These are phyloP conservation scores for Candida ficus DNA, from an alignment of 805 yeast genomes.

Conservation along the genomic window DNA sequence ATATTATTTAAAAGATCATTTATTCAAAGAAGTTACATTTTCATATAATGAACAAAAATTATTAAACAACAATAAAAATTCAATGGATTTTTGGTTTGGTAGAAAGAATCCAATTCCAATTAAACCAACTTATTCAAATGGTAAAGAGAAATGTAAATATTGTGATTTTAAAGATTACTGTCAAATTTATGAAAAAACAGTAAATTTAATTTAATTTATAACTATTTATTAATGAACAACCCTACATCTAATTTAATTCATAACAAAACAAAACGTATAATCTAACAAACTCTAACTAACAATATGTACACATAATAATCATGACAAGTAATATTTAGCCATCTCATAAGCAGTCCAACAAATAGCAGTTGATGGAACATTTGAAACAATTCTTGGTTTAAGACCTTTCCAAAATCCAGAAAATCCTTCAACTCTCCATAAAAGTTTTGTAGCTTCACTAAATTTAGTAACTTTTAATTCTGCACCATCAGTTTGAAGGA, in stretches of 20 bases:
- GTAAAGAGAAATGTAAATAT: conserved; percentile 39
- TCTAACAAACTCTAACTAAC: too few relatives aligned
- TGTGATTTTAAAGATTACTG: conserved; percentile 50
- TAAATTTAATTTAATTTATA: too few relatives aligned
- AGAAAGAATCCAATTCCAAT: conserved; percentile 42
- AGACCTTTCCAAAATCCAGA: conserved; percentile 76
- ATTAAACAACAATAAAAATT: conserved; percentile 25
- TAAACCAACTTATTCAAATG: conserved; percentile 29
- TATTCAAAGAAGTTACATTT: conserved; percentile 38
- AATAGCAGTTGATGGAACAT: conserved; percentile 94
- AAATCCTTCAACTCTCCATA: conserved; percentile 54
- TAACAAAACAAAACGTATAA: too few relatives aligned
- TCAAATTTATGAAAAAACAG: conserved; percentile 23
- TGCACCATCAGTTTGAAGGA: conserved; percentile 75
- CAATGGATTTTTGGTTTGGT: conserved; percentile 57
- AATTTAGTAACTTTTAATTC: conserved; percentile 44
- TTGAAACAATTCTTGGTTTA: conserved; percentile 84
- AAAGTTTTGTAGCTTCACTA: conserved; percentile 67
- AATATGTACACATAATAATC: background rate
- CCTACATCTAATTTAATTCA: too few relatives aligned
- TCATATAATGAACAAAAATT: conserved; percentile 32
- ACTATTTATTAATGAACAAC: too few relatives aligned
- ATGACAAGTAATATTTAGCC: conserved; percentile 62
- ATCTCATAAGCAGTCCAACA: conserved; percentile 98
- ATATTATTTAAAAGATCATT: conserved; percentile 42